These are phyloP conservation scores for Nicotiana rustica DNA, from an alignment of 305 asterid genomes.

Conservation along the genomic window DNA sequence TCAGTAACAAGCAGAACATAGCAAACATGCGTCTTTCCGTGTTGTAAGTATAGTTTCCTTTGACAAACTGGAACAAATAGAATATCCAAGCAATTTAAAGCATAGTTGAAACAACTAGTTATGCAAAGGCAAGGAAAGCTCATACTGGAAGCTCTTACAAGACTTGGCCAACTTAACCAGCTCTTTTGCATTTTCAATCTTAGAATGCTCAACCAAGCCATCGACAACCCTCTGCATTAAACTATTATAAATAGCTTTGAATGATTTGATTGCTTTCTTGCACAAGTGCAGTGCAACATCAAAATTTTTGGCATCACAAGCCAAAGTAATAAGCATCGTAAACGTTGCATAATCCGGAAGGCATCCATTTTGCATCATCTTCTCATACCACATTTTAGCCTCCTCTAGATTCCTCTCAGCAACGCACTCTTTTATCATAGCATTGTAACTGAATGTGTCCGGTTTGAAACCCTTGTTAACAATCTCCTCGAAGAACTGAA, in stretches of 20 bases:
- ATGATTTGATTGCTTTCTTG: slow-evolving; percentile 38
- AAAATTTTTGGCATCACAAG: slow-evolving; percentile 44
- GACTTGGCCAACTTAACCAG: slow-evolving; percentile 41
- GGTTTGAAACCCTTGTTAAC: slow-evolving; percentile 49
- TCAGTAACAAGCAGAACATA: not conserved
- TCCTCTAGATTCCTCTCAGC: slow-evolving; percentile 47
- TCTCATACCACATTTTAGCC: slow-evolving; percentile 49
- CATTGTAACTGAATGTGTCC: slow-evolving; percentile 47
- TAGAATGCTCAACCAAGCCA: slow-evolving; percentile 47
- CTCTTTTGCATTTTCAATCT: slow-evolving; percentile 48
- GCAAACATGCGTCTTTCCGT: not conserved
- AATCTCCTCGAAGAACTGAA: slow-evolving; percentile 46
- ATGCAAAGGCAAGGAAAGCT: slow-evolving; percentile 28
- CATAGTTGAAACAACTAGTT: slow-evolving; percentile 10
- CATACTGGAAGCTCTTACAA: not conserved
- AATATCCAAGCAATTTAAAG: not conserved
- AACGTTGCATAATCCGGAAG: slow-evolving; percentile 47
- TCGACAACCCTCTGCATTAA: slow-evolving; percentile 47
- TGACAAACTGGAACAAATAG: not conserved
- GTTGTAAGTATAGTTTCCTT: not conserved
- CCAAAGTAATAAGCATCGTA: slow-evolving; percentile 45
- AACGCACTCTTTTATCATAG: slow-evolving; percentile 48
- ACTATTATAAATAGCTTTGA: slow-evolving; percentile 30
- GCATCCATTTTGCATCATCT: slow-evolving; percentile 44
- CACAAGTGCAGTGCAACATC: slow-evolving; percentile 53